Percentiles rank a stretch among this genome's conserved stretches.
Evolutionary conservation across 2,329 filamentous ascomycete genomes (phyloP).

Genomic region (Phaeophleospora eucalypticola): DNA sequence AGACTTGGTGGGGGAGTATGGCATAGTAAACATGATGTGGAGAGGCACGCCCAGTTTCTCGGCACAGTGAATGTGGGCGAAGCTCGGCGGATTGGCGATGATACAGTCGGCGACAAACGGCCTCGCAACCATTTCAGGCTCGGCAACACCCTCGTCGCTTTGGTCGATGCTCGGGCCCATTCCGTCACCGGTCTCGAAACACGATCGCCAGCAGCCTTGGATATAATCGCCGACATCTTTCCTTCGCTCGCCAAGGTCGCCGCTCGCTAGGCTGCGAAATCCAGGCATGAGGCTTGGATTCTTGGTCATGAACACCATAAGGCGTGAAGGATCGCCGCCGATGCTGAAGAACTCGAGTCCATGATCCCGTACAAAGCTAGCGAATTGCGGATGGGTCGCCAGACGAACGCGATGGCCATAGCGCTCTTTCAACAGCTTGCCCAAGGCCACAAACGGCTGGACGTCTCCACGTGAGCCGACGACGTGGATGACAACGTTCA

Average conservation of each 20-base stretch:
- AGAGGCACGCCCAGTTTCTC: constrained; percentile 71
- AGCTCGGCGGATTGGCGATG: constrained; percentile 73
- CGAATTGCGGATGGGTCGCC: constrained; percentile 48
- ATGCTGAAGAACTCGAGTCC: constrained; percentile 51
- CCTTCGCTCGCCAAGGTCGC: constrained; percentile 70
- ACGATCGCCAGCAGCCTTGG: constrained; percentile 79
- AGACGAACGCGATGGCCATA: constrained; percentile 47
- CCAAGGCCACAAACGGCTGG: constrained; percentile 48
- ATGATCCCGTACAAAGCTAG: constrained; percentile 47
- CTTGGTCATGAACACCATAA: constrained; percentile 81
- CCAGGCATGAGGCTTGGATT: constrained; percentile 82
- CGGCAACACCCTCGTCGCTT: no score
- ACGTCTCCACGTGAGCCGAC: constrained; percentile 49
- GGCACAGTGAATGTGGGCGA: constrained; percentile 70
- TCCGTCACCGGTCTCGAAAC: constrained; percentile 73
- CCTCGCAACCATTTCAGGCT: constrained; percentile 41
- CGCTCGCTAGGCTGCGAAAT: constrained; percentile 68
- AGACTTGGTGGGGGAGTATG: constrained; percentile 78
- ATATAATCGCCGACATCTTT: constrained; percentile 74
- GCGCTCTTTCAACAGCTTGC: constrained; percentile 47
- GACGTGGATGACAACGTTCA: constrained; percentile 49
- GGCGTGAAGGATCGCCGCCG: constrained; percentile 46
- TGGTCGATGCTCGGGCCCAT: constrained; percentile 30
- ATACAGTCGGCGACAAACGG: constrained; percentile 83
- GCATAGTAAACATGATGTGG: constrained; percentile 94